Evolutionary conservation across 2,329 filamentous ascomycete species (phyloP).

Genomic region (Aureobasidium sp.): DNA sequence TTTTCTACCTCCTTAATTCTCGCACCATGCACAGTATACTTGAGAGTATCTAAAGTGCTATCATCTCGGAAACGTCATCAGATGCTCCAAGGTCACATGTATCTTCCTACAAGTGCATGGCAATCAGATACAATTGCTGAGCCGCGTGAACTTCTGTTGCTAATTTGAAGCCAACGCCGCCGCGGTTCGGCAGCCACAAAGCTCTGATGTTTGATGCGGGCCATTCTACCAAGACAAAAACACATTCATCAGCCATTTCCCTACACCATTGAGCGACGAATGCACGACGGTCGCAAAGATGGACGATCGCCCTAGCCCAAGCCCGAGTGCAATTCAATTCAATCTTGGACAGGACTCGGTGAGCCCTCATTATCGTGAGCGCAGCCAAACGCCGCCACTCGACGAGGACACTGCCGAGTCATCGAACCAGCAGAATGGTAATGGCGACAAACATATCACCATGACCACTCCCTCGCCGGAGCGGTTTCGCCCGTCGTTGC

Average conservation of each 20-base stretch:
- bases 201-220: slow-evolving; percentile 7
- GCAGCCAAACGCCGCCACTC: slow-evolving; percentile 5
- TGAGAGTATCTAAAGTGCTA: too few relatives aligned
- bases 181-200: neutral
- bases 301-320: slow-evolving; percentile 10
- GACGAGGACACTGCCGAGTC: neutral
- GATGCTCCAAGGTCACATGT: neutral
- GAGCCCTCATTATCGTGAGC: slow-evolving; percentile 2
- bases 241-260: neutral
- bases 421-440: neutral
- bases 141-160: neutral
- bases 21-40: neutral
- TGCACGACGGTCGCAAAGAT: neutral
- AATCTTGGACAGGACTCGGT: neutral
- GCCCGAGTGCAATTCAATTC: slow-evolving; percentile 8
- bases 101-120: neutral
- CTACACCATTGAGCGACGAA: slow-evolving; percentile 3
- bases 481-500: slow-evolving; percentile 25
- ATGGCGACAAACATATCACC: slow-evolving; percentile 21
- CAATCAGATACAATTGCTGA: neutral
- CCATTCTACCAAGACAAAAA: neutral
- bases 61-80: too few relatives aligned
- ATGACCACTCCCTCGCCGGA: slow-evolving; percentile 19
- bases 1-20: neutral
- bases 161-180: neutral